phyloP scores from a whole-genome alignment of 371 early-diverging fungal genomes.

The Massospora cicadina region DNA sequence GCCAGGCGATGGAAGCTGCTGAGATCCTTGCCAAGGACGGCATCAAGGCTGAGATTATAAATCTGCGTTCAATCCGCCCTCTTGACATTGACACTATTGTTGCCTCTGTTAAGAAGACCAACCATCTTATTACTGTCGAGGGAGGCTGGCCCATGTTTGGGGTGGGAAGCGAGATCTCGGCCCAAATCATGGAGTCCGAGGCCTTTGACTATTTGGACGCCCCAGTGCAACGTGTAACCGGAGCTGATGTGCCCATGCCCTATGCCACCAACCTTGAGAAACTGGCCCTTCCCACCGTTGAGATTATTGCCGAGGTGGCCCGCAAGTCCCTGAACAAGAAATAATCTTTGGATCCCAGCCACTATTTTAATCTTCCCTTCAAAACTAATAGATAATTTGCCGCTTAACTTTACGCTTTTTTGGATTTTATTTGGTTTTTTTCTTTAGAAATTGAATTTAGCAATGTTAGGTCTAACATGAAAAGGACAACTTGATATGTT shows the following conservation, averaged over 20 bases:
- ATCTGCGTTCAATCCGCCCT: constrained; percentile 95
- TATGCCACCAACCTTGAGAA: constrained; percentile 93
- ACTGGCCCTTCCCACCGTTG: constrained; percentile 72
- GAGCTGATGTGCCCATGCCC: constrained; percentile 97
- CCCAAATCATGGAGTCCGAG: constrained; percentile 89
- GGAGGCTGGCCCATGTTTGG: constrained; percentile 96
- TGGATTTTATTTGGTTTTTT: too few relatives aligned
- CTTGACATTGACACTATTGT: constrained; percentile 88
- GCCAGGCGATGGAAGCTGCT: constrained; percentile 82
- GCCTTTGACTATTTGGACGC: constrained; percentile 93
- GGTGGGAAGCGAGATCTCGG: constrained; percentile 93
- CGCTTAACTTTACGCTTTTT: too few relatives aligned
- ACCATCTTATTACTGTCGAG: constrained; percentile 93
- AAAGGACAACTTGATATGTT: too few relatives aligned
- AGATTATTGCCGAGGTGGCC: constrained; percentile 61
- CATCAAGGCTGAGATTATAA: constrained; percentile 83
- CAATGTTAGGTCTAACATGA: too few relatives aligned
- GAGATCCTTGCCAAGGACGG: constrained; percentile 72
- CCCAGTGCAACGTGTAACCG: constrained; percentile 88
- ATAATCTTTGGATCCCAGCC: neutral
- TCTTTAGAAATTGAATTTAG: too few relatives aligned
- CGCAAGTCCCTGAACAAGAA: constrained; percentile 24
- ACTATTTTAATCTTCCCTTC: neutral
- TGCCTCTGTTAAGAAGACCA: constrained; percentile 92
- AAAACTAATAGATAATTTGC: too few relatives aligned